Evolutionary conservation across 1,284 basidiomycete genomes (phyloP), one percentile per base, ranked within the genome.

Genomic region (Pyrrhoderma noxium): DNA sequence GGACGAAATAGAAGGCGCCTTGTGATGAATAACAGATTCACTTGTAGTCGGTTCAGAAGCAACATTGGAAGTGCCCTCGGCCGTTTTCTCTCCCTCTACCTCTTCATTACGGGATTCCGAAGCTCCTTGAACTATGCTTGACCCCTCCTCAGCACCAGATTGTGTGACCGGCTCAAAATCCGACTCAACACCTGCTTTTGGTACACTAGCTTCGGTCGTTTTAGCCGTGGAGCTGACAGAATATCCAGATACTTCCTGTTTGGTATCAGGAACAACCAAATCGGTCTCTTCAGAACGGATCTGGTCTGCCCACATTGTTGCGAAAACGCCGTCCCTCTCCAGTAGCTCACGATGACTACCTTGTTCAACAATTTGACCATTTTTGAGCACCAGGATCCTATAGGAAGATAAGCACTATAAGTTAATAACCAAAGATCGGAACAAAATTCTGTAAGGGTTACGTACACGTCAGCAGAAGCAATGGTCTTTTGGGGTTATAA

Each of bases 231-330:
- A 51, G 14, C 61, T 60, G 31, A 52, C 48, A 67, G 64, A 35
- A 65, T 77, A 75, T 40, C 71, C 72, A 43, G 67, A 62, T 34
- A 68, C 57, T 46, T 70, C 72, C 56, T 73, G 71, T 64, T 73
- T 66, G 61, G 35, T 27, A 31, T 47, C 48, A 27, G 59, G 52
- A 54, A 59, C 59, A 22, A 66, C 55, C 56, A 67, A 58, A 7
- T 59, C 57, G 16, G 60, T 64, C 34, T 73, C 76, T 44, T 80
- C 81, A 13, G 77, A 70, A 31, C 77, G 79, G 31, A 85, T 71
- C 61, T 90, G 85, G 62, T 88, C 80, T 0, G 82, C 78, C 89
- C 89, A 92, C 83, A 92, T 84, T 1, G 79, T 72, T 9, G 87
- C 84, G 61, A 91, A 92, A 36, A 80, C 62, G 49, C 88, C 85